Percentiles rank a stretch among this genome's conserved stretches.
These are phyloP conservation scores for Ziziphus jujuba DNA, from an alignment of 306 rosid genomes.

Conservation along the genomic window DNA sequence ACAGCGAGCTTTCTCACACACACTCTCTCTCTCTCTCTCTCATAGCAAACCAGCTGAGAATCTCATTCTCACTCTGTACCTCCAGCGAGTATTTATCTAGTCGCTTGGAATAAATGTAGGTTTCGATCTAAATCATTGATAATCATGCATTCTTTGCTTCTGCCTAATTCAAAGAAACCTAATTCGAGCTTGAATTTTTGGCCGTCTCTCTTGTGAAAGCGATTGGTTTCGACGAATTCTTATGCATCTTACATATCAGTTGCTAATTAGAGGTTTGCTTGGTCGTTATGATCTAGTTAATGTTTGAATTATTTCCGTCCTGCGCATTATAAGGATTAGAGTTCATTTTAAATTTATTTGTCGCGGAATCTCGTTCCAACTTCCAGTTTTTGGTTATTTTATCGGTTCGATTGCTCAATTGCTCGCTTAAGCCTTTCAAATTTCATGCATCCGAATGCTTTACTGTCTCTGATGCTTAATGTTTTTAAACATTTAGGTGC, in stretches of 20 bases:
- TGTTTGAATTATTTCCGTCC: neutral
- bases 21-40: neutral
- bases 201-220: neutral
- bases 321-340: neutral
- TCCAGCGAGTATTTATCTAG: neutral
- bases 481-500: neutral
- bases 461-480: neutral
- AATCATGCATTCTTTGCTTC: neutral
- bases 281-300: neutral
- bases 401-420: neutral
- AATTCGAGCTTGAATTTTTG: neutral
- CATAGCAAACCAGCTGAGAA: neutral
- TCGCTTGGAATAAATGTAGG: neutral
- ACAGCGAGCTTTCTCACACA: slow-evolving; percentile 1
- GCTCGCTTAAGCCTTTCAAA: neutral
- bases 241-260: slow-evolving; percentile 7
- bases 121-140: neutral
- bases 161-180: neutral
- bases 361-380: neutral
- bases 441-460: neutral
- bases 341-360: neutral
- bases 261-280: slow-evolving; percentile 1
- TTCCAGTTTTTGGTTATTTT: neutral
- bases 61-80: slow-evolving; percentile 18
- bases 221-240: slow-evolving; percentile 1